Evolutionary conservation across 2,329 filamentous ascomycete species (phyloP).

Genomic region (Hymenotorrendiella dingleyae): DNA sequence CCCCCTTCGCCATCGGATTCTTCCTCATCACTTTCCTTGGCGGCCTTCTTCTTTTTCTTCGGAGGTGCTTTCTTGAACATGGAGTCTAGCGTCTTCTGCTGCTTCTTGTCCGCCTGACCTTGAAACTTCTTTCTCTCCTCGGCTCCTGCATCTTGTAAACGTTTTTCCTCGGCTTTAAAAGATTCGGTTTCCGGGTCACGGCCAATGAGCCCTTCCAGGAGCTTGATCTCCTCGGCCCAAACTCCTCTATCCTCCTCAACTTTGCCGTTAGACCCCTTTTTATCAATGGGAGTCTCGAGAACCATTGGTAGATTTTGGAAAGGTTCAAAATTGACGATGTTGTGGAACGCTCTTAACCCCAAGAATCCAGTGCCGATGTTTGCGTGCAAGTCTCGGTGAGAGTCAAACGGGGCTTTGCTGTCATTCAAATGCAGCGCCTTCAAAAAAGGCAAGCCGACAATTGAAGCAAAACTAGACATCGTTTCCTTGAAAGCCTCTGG

Average conservation of each 20-base stretch:
- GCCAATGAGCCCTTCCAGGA: constrained; percentile 81
- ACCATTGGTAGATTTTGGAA: constrained; percentile 83
- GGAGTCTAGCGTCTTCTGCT: constrained; percentile 32
- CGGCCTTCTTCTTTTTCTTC: constrained; percentile 35
- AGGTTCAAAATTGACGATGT: constrained; percentile 73
- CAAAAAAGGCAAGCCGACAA: constrained; percentile 74
- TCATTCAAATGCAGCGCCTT: constrained; percentile 90
- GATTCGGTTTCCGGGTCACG: constrained; percentile 72
- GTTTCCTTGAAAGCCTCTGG: constrained; percentile 68
- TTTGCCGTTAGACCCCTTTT: constrained; percentile 58
- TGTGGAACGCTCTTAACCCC: constrained; percentile 84
- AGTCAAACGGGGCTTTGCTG: constrained; percentile 81
- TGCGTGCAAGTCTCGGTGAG: constrained; percentile 83
- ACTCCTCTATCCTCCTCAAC: constrained; percentile 70
- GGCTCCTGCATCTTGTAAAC: constrained; percentile 61
- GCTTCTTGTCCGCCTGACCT: constrained; percentile 54
- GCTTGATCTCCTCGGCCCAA: constrained; percentile 92
- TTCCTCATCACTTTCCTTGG: constrained; percentile 27
- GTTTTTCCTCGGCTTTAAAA: constrained; percentile 60
- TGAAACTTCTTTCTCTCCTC: constrained; percentile 69
- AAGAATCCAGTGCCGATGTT: constrained; percentile 96
- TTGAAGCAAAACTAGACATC: constrained; percentile 67
- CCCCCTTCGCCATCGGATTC: constrained; percentile 21
- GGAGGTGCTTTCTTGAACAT: constrained; percentile 33
- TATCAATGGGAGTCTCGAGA: constrained; percentile 90